Evolutionary conservation across 208 protist genomes (phyloP), one percentile per base, ranked within the genome.

Genomic region (Wallacemonas sp.): DNA sequence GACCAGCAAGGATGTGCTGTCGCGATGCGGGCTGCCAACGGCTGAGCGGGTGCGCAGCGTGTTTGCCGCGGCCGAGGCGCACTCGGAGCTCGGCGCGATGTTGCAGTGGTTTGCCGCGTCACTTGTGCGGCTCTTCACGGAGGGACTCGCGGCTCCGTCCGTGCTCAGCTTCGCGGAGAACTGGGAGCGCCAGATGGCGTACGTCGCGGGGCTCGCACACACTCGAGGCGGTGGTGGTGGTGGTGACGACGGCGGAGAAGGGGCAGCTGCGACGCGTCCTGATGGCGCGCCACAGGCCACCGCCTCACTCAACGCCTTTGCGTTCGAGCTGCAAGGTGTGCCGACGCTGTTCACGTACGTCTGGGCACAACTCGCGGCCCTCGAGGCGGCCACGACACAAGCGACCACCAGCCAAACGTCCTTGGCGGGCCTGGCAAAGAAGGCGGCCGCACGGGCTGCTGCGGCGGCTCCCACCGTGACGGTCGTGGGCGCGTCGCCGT

Each of bases 271-370:
- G 44, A 23, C 19, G 44, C 58, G 68, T 2, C 69, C 76, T 21
- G 27, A 68, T 2, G 3, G 57, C 34, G 55, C 24, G 1, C 68
- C 55, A 21, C 43, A 47, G 2, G 61, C 68, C 24, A 57, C 68
- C 2, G 41, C 70, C 1, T 57, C 60, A 21, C 64, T 85, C 0
- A 64, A 61, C 23, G 44, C 75, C 5, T 72, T 82, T 44, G 67
- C 77, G 14, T 93, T 85, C 44, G 87, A 93, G 65, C 72, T 93
- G 48, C 87, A 93, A 38, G 87, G 87, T 12, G 86, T 93, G 43
- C 67, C 83, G 49, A 62, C 73, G 46, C 80, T 93, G 23, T 90
- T 87, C 49, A 76, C 74, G 6, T 90, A 72, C 61, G 17, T 93
- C 0, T 81, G 83, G 57, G 72, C 41, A 41, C 77, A 78, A 33